Conservation (phyloP, 768 basidiomycete genomes). For the Tulasnella sp. region DNA sequence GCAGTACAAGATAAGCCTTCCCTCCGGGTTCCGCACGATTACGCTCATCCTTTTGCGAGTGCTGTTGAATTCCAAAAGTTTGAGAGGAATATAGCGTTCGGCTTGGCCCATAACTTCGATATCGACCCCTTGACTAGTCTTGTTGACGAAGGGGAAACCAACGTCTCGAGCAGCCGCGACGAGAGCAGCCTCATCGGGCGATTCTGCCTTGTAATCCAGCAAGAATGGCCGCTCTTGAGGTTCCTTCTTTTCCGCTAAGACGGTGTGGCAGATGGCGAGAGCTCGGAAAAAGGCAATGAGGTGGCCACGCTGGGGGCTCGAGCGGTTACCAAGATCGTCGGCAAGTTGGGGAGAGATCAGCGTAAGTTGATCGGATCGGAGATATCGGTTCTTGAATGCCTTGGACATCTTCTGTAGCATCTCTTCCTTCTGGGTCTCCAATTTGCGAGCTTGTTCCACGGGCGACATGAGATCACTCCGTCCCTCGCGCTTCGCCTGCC, state of each 20-base stretch:
- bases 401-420: slow-evolving; percentile 73
- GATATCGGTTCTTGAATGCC: slow-evolving; percentile 81
- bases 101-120: slow-evolving; percentile 87
- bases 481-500: slow-evolving; percentile 79
- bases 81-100: slow-evolving; percentile 72
- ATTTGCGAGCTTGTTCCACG: slow-evolving; percentile 58
- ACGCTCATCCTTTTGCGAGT: slow-evolving; percentile 95
- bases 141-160: slow-evolving; percentile 82
- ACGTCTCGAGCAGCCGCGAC: slow-evolving; percentile 87
- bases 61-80: slow-evolving; percentile 87
- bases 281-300: slow-evolving; percentile 88
- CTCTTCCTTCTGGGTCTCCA: slow-evolving; percentile 55
- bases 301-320: slow-evolving; percentile 51
- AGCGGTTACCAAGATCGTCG: slow-evolving; percentile 59
- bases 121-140: slow-evolving; percentile 64
- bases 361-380: slow-evolving; percentile 73
- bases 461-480: slow-evolving; percentile 56
- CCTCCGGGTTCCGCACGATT: slow-evolving; percentile 76
- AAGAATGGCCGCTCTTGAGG: slow-evolving; percentile 50
- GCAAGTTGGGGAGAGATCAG: slow-evolving; percentile 82
- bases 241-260: slow-evolving; percentile 71
- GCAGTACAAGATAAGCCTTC: slow-evolving; percentile 74
- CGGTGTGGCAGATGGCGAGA: slow-evolving; percentile 87
- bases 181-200: slow-evolving; percentile 90
- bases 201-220: slow-evolving; percentile 91